Conservation (phyloP, 371 early-diverging fungal species). For the Paramicrosporidium saccamoebae region DNA sequence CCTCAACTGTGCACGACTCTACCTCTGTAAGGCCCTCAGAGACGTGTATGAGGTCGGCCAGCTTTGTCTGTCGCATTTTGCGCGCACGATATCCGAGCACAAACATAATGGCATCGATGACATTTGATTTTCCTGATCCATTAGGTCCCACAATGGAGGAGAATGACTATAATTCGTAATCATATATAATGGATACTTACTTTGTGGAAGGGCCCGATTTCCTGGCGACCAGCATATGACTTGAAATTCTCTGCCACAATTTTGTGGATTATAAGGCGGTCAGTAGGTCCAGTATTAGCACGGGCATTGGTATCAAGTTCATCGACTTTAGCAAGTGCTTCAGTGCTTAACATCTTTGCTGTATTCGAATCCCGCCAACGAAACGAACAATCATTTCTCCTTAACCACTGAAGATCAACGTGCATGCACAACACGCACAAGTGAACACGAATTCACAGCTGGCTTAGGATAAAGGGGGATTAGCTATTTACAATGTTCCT, state of each 20-base stretch:
- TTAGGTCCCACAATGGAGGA: constrained; percentile 85
- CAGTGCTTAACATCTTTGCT: too few species aligned
- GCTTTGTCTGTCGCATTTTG: constrained; percentile 90
- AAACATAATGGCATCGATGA: constrained; percentile 94
- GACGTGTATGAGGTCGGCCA: constrained; percentile 84
- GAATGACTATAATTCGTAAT: constrained; percentile 17
- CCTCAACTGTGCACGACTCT: constrained; percentile 51
- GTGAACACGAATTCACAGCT: too few species aligned
- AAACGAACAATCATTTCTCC: too few species aligned
- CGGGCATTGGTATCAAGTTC: too few species aligned
- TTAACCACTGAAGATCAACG: too few species aligned
- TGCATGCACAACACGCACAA: too few species aligned
- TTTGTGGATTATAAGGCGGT: constrained; percentile 58
- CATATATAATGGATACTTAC: constrained; percentile 8
- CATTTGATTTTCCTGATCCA: constrained; percentile 98
- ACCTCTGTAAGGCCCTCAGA: constrained; percentile 37
- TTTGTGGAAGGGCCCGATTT: constrained; percentile 91
- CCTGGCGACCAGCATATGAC: constrained; percentile 66
- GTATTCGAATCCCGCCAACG: too few species aligned
- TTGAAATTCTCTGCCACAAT: constrained; percentile 84
- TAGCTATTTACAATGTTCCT: too few species aligned
- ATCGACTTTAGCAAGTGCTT: too few species aligned
- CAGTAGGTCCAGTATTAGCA: too few species aligned
- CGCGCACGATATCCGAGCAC: constrained; percentile 97
- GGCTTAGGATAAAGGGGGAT: too few species aligned